Conservation (phyloP, 306 rosid species). For the Elaeagnus macrophylla region DNA sequence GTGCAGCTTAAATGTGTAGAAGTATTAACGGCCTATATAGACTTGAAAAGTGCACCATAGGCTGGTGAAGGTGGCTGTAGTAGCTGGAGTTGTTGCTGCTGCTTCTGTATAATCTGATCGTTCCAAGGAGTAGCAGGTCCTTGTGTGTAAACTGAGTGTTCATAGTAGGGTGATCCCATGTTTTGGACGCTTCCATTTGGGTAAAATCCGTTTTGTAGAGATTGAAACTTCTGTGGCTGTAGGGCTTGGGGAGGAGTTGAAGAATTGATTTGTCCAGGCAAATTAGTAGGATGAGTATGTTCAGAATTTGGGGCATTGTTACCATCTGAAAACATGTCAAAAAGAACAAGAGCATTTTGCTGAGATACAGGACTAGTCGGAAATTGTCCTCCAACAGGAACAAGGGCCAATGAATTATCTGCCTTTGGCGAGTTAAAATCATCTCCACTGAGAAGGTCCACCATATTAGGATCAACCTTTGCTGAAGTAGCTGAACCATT, state of each 20-base stretch:
- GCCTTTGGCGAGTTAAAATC: constrained; percentile 73
- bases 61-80: constrained; percentile 54
- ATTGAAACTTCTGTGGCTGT: constrained; percentile 47
- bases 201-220: constrained; percentile 52
- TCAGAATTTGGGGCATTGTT: constrained; percentile 33
- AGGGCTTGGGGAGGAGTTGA: constrained; percentile 40
- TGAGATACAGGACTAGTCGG: constrained; percentile 46
- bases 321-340: constrained; percentile 64
- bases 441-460: constrained; percentile 92
- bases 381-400: constrained; percentile 67
- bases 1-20: constrained; percentile 5
- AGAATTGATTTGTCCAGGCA: constrained; percentile 33
- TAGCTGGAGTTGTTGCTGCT: constrained; percentile 19
- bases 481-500: constrained; percentile 40
- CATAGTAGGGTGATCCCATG: constrained; percentile 51
- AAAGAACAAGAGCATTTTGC: constrained; percentile 81
- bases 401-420: constrained; percentile 80
- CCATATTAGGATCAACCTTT: constrained; percentile 46
- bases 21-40: neutral
- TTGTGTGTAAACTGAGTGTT: constrained; percentile 51
- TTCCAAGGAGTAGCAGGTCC: constrained; percentile 66
- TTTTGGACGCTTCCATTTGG: constrained; percentile 49
- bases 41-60: constrained; percentile 46
- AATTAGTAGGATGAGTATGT: constrained; percentile 40
- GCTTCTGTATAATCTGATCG: constrained; percentile 56